Base-by-base conservation (phyloP, 1,284 basidiomycete species). In the Tilletia indica region DNA sequence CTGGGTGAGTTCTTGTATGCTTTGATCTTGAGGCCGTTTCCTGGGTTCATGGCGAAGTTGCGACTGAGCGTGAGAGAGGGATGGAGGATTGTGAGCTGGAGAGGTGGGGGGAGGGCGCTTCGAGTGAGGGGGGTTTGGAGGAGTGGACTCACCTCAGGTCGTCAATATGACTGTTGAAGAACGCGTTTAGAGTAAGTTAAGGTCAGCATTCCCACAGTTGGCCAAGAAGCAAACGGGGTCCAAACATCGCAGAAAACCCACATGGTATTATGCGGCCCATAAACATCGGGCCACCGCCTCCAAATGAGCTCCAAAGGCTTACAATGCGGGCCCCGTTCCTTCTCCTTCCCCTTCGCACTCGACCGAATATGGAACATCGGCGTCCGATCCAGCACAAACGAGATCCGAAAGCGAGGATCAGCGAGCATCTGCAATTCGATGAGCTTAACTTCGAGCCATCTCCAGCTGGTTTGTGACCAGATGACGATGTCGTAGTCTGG, bases 361-460 rank as follows among this genome's bases (percentile, higher is more conserved):
- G 16, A 63, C 25, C 0, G 89, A 3, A 95, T 92, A 3, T 90
- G 91, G 83, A 95, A 95, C 93, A 96, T 96, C 69, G 89, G 89
- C 0, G 89, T 91, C 78, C 92, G 91, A 86, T 49, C 68, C 5
- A 34, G n/a, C n/a, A 49, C 31, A 21, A 51, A 49, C 5, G 63
- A 67, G 19, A 58, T 51, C 67, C 56, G 11, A 42, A 74, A 80
- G 47, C 74, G 71, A 12, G 72, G 58, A 58, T 80, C 74, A 47
- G 72, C 73, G 25, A 96, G 86, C 89, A 95, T 92, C 34, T 89
- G 92, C 34, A 96, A 87, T 84, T 96, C 93, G 19, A 92, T 89
- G 4, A 97, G 87, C 85, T 96, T 97, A 42, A 90, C 89, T 85
- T 97, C 94, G 38, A 96, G 87, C 93, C 93, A 96, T 67, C 93